Evolutionary conservation across 352 stramenopile genomes (phyloP).

Genomic region (Pythium myriotylum): DNA sequence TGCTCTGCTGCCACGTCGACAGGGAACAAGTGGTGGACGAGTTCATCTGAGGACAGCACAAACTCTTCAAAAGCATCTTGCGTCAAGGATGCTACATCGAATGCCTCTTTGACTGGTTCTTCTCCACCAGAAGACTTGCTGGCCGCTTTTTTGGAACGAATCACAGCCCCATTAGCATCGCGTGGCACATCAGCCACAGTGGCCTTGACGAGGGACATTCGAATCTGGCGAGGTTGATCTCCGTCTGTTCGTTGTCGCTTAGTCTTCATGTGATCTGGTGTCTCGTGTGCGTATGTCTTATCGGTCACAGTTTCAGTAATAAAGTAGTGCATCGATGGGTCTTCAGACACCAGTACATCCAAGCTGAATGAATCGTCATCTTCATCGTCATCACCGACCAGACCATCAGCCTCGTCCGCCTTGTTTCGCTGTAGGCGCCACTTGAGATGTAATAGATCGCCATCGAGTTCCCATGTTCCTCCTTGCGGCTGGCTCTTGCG

Average conservation of each 20-base stretch:
- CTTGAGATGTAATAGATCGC: slow-evolving; percentile 81
- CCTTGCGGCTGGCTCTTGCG: slow-evolving; percentile 67
- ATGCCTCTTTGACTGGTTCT: slow-evolving; percentile 9
- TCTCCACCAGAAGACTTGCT: slow-evolving; percentile 14
- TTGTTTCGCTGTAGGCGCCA: slow-evolving; percentile 50
- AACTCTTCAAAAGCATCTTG: slow-evolving; percentile 49
- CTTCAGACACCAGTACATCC: slow-evolving; percentile 77
- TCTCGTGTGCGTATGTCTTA: slow-evolving; percentile 61
- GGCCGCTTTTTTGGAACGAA: slow-evolving; percentile 25
- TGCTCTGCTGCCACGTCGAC: slow-evolving; percentile 67
- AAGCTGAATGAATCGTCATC: slow-evolving; percentile 64
- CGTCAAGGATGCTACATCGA: slow-evolving; percentile 16
- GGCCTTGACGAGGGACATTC: slow-evolving; percentile 69
- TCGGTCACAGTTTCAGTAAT: slow-evolving; percentile 67
- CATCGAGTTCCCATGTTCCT: slow-evolving; percentile 78
- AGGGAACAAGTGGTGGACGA: slow-evolving; percentile 73
- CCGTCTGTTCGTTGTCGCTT: slow-evolving; percentile 44
- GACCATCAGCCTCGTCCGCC: slow-evolving; percentile 29
- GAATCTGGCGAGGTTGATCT: slow-evolving; percentile 45
- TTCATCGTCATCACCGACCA: slow-evolving; percentile 32
- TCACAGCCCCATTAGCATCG: slow-evolving; percentile 41
- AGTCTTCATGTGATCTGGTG: slow-evolving; percentile 62
- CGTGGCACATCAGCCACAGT: slow-evolving; percentile 56
- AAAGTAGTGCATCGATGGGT: slow-evolving; percentile 79
- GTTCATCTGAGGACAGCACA: slow-evolving; percentile 61